Evolutionary conservation across 148 eudicot genomes (phyloP), one percentile per base, ranked within the genome.

Genomic region (Rhododendron molle): DNA sequence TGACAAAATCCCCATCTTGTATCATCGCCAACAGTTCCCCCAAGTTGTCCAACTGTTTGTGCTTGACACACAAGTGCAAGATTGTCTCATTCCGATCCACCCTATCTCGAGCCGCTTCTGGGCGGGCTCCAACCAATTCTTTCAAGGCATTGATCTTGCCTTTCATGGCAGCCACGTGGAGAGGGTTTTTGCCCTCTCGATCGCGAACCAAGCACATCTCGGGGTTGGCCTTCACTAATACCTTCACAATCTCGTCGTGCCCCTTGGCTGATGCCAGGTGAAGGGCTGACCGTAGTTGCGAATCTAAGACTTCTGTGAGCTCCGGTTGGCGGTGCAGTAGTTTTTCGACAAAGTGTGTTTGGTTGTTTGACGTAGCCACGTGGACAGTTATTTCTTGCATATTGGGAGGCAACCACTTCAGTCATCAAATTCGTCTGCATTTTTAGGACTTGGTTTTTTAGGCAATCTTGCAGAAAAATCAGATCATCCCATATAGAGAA

Each of bases 111-210:
- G 81, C 91, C 1, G 91, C 90, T 5, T 43, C 28, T 2, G 89
- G 87, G 36, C 69, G 74, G 14, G 56, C 72, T 30, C 23, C 23
- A 82, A 87, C 43, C 49, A 91, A 67, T 85, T 62, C 88, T 5
- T 74, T 54, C 1, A 91, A 50, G 47, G 83, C 89, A 15, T 80
- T 49, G 76, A 73, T 21, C 3, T 80, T 76, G 34, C 90, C 89
- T n/a, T 26, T 67, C 4, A 86, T 69, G 69, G 86, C 91, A 0
- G 93, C 92, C 12, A 90, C 50, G 78, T 90, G 92, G 74, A 88
- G 40, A 0, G 92, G 92, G 86, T 89, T 92, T 73, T 62, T 86
- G 2, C 92, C 92, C 3, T 88, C 78, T 34, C 47, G 23, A 62
- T 92, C 92, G 11, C 85, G 79, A 14, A 84, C 82, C 12, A 88